Percentiles rank a stretch among this genome's conserved stretches.
phyloP scores from a whole-genome alignment of 2,329 filamentous ascomycete species.

The Coniochaeta sp. region DNA sequence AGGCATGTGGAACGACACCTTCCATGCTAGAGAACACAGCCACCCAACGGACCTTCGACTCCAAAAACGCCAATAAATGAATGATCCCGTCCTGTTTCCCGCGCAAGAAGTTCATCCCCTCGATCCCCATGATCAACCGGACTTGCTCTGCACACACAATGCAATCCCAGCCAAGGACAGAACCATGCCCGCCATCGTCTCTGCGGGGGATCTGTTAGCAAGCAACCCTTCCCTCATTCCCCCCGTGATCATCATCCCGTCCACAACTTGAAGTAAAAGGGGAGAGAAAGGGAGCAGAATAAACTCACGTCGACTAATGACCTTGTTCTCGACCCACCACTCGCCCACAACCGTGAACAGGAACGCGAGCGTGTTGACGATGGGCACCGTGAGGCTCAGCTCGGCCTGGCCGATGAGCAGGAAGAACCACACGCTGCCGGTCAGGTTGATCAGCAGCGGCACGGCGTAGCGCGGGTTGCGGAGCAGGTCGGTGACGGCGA shows the following conservation, averaged over 20 bases:
- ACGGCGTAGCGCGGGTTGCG: conserved; percentile 77
- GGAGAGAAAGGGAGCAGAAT: neutral
- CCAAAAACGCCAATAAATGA: neutral
- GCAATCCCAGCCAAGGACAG: conserved; percentile 75
- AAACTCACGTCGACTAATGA: conserved; percentile 70
- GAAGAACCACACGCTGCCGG: conserved; percentile 95
- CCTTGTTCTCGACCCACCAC: conserved; percentile 90
- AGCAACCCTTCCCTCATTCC: too few relatives aligned
- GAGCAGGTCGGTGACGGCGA: conserved; percentile 71
- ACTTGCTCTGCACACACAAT: conserved; percentile 69
- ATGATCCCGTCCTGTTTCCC: too few relatives aligned
- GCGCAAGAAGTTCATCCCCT: neutral
- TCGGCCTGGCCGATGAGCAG: conserved; percentile 88
- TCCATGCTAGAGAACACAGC: neutral
- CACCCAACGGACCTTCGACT: neutral
- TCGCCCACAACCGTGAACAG: conserved; percentile 93
- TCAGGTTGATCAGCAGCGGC: conserved; percentile 79
- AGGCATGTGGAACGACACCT: neutral
- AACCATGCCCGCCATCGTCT: conserved; percentile 77
- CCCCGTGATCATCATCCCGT: neutral
- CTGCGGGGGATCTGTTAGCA: conserved; percentile 34
- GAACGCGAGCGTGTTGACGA: conserved; percentile 90
- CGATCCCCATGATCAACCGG: conserved; percentile 6
- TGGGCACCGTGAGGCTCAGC: conserved; percentile 85
- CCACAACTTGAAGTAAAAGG: neutral